Percentiles rank a stretch among this genome's conserved stretches.
Evolutionary conservation across 1,139 yeast genomes (phyloP).

Genomic region (Taiozyma sp.): DNA sequence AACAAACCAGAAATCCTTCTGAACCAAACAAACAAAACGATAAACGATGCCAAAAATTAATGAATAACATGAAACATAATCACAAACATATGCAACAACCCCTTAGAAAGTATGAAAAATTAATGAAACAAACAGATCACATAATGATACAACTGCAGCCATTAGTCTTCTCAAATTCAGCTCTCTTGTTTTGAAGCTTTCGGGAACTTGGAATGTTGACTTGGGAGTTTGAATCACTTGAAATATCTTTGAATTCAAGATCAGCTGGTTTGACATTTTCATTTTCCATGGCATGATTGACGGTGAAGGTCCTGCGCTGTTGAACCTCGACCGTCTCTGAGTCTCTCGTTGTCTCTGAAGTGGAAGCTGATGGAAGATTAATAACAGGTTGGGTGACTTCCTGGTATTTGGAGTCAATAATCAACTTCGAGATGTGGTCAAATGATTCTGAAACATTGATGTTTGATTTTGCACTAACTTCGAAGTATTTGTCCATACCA

Average conservation of each 20-base stretch:
- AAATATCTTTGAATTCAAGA: neutral
- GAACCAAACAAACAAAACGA: neutral
- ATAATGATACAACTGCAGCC: slow-evolving; percentile 10
- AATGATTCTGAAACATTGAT: slow-evolving; percentile 56
- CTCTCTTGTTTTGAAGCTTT: neutral
- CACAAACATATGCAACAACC: neutral
- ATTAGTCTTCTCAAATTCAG: neutral
- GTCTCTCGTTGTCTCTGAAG: neutral
- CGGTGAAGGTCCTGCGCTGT: neutral
- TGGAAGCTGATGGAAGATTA: neutral
- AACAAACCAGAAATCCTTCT: neutral
- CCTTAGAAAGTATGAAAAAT: neutral
- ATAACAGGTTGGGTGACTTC: neutral
- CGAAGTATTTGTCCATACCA: slow-evolving; percentile 38
- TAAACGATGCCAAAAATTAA: neutral
- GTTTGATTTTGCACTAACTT: slow-evolving; percentile 67
- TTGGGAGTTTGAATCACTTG: neutral
- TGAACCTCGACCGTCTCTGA: neutral
- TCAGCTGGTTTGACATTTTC: neutral
- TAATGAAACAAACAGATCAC: slow-evolving; percentile 3
- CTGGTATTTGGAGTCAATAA: slow-evolving; percentile 1
- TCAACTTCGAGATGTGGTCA: slow-evolving; percentile 3
- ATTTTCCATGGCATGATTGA: neutral
- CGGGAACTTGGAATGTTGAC: neutral
- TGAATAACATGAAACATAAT: neutral